Evolutionary conservation across 805 yeast species (phyloP).

Genomic region (Candida succiphila): DNA sequence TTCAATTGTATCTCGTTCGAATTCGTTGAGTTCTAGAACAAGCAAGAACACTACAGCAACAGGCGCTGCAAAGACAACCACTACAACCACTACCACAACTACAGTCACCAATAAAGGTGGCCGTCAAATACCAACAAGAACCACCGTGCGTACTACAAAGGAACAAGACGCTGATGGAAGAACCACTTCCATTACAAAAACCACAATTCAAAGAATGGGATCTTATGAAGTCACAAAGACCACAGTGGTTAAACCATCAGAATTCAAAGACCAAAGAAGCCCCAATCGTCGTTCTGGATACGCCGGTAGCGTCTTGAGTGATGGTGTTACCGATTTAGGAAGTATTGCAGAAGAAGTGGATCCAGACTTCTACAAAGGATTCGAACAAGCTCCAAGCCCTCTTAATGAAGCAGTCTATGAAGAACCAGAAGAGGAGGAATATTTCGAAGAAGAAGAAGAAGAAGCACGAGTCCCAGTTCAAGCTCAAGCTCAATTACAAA

Average conservation of each 20-base stretch:
- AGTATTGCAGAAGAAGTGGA: conserved; percentile 21
- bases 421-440: conserved; percentile 1
- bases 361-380: conserved; percentile 8
- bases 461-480: background rate
- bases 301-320: conserved; percentile 14
- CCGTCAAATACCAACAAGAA: conserved; percentile 9
- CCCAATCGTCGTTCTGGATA: background rate
- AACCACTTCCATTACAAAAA: conserved; percentile 44
- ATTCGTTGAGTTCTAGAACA: conserved; percentile 14
- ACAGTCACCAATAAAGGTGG: conserved; percentile 16
- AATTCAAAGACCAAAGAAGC: background rate
- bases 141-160: conserved; percentile 38
- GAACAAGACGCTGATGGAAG: conserved; percentile 41
- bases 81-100: conserved; percentile 21
- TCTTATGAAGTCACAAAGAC: conserved; percentile 39
- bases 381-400: background rate
- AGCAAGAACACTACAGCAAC: conserved; percentile 17
- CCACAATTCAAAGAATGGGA: conserved; percentile 39
- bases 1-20: conserved; percentile 10
- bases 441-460: conserved; percentile 1
- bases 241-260: conserved; percentile 27
- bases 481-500: no score
- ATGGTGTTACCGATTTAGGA: conserved; percentile 14
- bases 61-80: conserved; percentile 18
- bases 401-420: conserved; percentile 4